Base-by-base conservation (phyloP, 164 flowering plant species). In the Vitis rotundifolia region DNA sequence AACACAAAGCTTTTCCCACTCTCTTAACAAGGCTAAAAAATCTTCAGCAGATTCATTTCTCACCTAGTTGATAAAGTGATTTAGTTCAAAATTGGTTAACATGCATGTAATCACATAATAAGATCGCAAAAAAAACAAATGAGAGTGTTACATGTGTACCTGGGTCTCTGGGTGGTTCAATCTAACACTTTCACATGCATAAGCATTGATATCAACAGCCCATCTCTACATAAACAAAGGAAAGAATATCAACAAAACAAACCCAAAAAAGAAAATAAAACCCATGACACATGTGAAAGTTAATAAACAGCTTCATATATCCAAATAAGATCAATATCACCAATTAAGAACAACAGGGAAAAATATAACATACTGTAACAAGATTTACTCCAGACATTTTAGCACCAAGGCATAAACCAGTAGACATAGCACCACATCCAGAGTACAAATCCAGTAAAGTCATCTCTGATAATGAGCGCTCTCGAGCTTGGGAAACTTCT, bases 371-470 rank as follows among this genome's bases (percentile, higher is more conserved):
- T 77, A 95, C 99, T 6, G 97, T 91, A 0, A 85, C 86, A 48
- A 95, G 88, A 44, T 90, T 83, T 1, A 84, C 66, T 16, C 85
- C 86, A 44, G 79, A 59, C 13, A 83, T 55, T 9, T 71, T 71
- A 2, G 92, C 93, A n/a, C 98, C 99, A 5, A 88, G 72, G 59
- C 97, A 91, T 8, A 95, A 65, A 1, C 99, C 97, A 12, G 94
- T 89, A 1, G 99, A 95, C 99, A 95, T 93, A 0, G 83, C 98
- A 13, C 98, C 99, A 78, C 99, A 95, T 1, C 99, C 98, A 44
- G 88, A 78, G 60, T 93, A 95, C 4, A 95, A 37, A 66, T 95
- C 99, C 22, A 95, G 65, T 15, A 93, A 52, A 0, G 70, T 59
- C 69, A 78, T 68, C 62, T 84, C 88, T 3, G 80, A 8, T 8